Evolutionary conservation across 805 yeast species (phyloP), one percentile per base, ranked within the genome.

Genomic region (Tetrapisispora phaffii): DNA sequence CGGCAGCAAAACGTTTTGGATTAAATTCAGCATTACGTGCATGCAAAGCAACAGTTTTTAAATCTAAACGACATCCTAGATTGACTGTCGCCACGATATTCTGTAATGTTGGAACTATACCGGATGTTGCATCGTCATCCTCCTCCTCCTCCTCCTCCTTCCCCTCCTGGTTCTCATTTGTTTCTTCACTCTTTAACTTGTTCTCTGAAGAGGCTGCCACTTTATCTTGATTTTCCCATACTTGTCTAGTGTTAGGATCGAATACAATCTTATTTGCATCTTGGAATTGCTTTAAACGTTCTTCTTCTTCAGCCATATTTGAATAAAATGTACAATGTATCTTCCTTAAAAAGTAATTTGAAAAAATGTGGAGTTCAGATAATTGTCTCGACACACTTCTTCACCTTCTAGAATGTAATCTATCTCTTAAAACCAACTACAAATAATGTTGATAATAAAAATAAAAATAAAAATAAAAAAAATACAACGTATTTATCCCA

Each of bases 21-120:
- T 93, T 93, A 69, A 93, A 93, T 66, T 93, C 98, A 31, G 98
- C 98, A 68, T 93, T 93, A 76, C 98, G 87, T 2, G 97, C 97
- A 67, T 93, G 98, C 50, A 93, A 72, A 1, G 98, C 98, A 62
- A 93, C 94, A 17, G 98, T 93, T 62, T 93, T 93, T 65, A 93
- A 76, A 66, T 93, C 98, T 56, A 93, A 72, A 50, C 97, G 81
- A 67, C 98, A 93, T 54, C 93, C 97, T 63, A 93, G 74, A 62
- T 93, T 90, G 48, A 93, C 98, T 0, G 98, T 93, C 31, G 98
- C 98, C 41, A 93, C 98, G 45, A 93, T 93, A 71, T 93, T 93
- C 63, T 86, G 95, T 40, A 72, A 54, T 1, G 97, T 90, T 39
- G 98, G 98, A 7, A 93, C 95, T 44, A 93, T 90, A 36, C 98